Conservation (phyloP, 2,329 filamentous ascomycete genomes). For the Penicillium oxalicum region DNA sequence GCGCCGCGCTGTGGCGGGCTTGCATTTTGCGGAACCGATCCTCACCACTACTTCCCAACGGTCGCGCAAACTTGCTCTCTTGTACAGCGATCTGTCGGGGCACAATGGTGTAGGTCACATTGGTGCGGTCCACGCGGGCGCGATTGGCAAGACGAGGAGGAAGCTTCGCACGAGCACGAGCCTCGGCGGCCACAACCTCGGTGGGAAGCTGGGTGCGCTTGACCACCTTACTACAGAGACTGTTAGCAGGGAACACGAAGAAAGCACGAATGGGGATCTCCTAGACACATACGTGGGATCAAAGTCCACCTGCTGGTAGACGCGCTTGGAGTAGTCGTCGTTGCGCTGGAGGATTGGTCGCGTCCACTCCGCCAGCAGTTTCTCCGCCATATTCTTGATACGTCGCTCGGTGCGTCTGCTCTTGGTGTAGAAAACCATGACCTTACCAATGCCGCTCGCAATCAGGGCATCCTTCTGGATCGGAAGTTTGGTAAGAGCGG, state of each 20-base stretch:
- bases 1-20: slow-evolving; percentile 41
- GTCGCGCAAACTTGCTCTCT: slow-evolving; percentile 42
- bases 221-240: slow-evolving; percentile 31
- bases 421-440: slow-evolving; percentile 94
- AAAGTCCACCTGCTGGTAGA: slow-evolving; percentile 53
- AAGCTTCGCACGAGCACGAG: slow-evolving; percentile 48
- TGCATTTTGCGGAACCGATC: slow-evolving; percentile 46
- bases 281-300: slow-evolving; percentile 47
- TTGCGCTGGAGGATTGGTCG: slow-evolving; percentile 88
- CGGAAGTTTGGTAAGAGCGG: slow-evolving; percentile 69
- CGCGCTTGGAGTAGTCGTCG: slow-evolving; percentile 87
- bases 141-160: slow-evolving; percentile 51
- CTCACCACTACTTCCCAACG: slow-evolving; percentile 43
- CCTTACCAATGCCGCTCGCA: slow-evolving; percentile 90
- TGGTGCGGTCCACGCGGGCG: slow-evolving; percentile 53
- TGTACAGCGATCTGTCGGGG: slow-evolving; percentile 51
- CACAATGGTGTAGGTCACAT: slow-evolving; percentile 57
- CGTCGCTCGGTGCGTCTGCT: slow-evolving; percentile 80
- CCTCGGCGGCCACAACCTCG: slow-evolving; percentile 42
- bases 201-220: slow-evolving; percentile 29
- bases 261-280: slow-evolving; percentile 1
- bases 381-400: slow-evolving; percentile 92
- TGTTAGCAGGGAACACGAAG: slow-evolving; percentile 10
- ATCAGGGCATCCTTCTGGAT: slow-evolving; percentile 87
- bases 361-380: slow-evolving; percentile 91